Base-by-base conservation (phyloP, 306 rosid species). In the Mucuna pruriens region DNA sequence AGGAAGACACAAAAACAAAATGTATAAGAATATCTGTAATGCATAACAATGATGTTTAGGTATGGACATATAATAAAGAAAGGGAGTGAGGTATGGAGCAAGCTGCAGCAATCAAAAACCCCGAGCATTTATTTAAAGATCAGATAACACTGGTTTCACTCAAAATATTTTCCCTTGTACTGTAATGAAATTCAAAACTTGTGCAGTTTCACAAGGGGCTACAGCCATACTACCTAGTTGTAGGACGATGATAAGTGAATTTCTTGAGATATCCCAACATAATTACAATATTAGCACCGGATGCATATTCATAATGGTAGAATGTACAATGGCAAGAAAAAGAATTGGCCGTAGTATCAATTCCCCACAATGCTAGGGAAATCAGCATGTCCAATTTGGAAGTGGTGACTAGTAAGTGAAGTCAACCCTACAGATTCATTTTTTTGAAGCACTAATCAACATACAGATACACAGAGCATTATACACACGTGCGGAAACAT, bases 361-460 rank as follows among this genome's bases (percentile, higher is more conserved):
- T 48, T 72, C 48, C 46, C 48, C 17, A 71, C 64, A 71, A 33
- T 71, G 55, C 29, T 48, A 9, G 62, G 69, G 33, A 61, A 23
- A 57, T 10, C n/a, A 57, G 63, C 52, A 65, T 23, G 66, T 48
- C 40, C 61, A 54, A 46, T 4, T 12, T 45, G 11, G 60, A 46
- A n/a, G 9, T 49, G 9, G 55, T n/a, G n/a, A 17, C 60, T 23
- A 3, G 33, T 10, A 57, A 52, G 48, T 67, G 67, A 51, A 36
- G 51, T 51, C 67, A 67, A 23, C 7, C 68, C 10, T 23, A 39
- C 69, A n/a, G 3, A 79, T 67, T 39, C 60, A 39, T 67, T 26
- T 67, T 19, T 78, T 25, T 26, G 23, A 78, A 49, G 64, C 40
- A 64, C 22, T 55, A 26, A 17, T 36, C 60, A 69, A 79, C 36